phyloP scores from a whole-genome alignment of 345 rosid species.

The Sonneratia caseolaris region DNA sequence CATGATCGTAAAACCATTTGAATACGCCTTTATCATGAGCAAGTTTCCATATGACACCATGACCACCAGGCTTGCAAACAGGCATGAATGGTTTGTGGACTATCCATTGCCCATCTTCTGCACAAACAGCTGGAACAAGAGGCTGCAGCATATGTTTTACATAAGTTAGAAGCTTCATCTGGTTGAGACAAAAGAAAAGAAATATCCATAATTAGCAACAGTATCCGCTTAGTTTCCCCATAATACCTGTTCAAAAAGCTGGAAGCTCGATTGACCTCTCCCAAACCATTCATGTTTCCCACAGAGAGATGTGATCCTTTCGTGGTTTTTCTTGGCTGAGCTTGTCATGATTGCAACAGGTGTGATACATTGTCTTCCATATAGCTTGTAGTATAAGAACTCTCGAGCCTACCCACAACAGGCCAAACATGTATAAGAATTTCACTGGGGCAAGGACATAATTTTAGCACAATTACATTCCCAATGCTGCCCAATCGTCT shows the following conservation, averaged over 20 bases:
- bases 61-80: constrained; percentile 94
- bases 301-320: constrained; percentile 66
- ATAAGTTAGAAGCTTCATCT: not conserved
- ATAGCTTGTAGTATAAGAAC: constrained; percentile 74
- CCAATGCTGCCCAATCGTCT: not conserved
- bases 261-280: constrained; percentile 76
- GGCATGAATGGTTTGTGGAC: constrained; percentile 61
- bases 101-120: constrained; percentile 84
- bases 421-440: not conserved
- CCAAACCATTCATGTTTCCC: constrained; percentile 78
- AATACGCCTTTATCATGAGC: constrained; percentile 85
- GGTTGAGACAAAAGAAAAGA: not conserved
- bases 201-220: not conserved
- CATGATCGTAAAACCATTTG: constrained; percentile 69
- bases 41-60: constrained; percentile 95
- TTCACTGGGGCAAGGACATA: not conserved
- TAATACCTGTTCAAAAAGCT: constrained; percentile 85
- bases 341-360: constrained; percentile 97
- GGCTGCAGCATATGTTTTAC: constrained; percentile 39
- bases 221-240: constrained; percentile 1
- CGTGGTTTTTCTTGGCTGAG: constrained; percentile 85
- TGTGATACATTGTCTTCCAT: constrained; percentile 75
- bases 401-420: constrained; percentile 63
- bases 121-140: constrained; percentile 73
- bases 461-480: not conserved